phyloP scores from a whole-genome alignment of 306 rosid genomes.

The Elaeagnus macrophylla region DNA sequence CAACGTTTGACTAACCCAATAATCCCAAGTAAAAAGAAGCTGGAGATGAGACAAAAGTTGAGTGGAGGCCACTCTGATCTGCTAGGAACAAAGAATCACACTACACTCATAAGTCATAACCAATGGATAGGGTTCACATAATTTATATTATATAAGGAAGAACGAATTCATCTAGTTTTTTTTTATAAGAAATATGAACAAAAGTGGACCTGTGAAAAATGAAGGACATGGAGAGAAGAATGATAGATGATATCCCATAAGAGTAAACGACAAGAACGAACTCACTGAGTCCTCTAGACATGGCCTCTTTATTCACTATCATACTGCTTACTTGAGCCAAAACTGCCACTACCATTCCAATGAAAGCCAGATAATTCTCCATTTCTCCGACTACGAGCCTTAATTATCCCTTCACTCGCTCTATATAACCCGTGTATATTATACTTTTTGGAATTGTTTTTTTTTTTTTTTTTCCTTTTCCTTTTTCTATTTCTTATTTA shows the following conservation, averaged over 20 bases:
- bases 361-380: conserved; percentile 16
- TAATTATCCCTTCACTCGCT: neutral
- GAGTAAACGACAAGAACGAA: conserved; percentile 12
- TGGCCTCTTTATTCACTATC: conserved; percentile 17
- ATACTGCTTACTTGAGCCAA: conserved; percentile 26
- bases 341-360: conserved; percentile 33
- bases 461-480: no score
- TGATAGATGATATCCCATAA: conserved; percentile 2
- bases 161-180: no score
- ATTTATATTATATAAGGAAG: neutral
- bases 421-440: no score
- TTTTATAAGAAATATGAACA: no score
- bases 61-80: conserved; percentile 32
- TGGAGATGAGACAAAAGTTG: conserved; percentile 18
- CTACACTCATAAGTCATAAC: neutral
- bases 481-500: no score
- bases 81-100: neutral
- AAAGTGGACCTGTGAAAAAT: conserved; percentile 3
- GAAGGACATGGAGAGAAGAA: conserved; percentile 13
- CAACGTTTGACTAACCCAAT: conserved; percentile 34
- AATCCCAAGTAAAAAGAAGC: conserved; percentile 27
- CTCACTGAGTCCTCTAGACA: conserved; percentile 13
- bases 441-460: no score
- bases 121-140: neutral
- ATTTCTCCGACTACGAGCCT: neutral